Evolutionary conservation across 352 stramenopile species (phyloP).

Genomic region (Phytophthora citricola): DNA sequence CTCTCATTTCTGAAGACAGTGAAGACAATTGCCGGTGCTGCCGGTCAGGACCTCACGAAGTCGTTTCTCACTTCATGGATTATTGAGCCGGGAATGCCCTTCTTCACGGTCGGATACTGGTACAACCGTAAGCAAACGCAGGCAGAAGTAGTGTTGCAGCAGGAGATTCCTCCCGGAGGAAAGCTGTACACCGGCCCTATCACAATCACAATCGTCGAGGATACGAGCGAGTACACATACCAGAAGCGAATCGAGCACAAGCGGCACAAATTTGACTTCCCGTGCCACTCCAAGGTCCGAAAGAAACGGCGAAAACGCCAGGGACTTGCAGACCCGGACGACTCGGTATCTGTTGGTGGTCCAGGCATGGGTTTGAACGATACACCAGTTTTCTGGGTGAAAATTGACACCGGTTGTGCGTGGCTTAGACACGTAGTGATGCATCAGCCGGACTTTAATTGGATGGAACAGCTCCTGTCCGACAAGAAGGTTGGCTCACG

Average conservation of each 20-base stretch:
- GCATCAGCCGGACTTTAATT: constrained; percentile 90
- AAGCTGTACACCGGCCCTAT: constrained; percentile 85
- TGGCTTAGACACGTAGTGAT: constrained; percentile 88
- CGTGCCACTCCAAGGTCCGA: constrained; percentile 86
- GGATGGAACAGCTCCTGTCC: constrained; percentile 87
- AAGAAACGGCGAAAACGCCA: constrained; percentile 89
- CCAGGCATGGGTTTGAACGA: constrained; percentile 88
- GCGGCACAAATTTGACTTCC: constrained; percentile 88
- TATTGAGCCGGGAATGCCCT: constrained; percentile 81
- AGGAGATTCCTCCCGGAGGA: constrained; percentile 79
- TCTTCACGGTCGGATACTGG: constrained; percentile 89
- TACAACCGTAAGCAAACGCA: constrained; percentile 91
- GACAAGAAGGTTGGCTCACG: constrained; percentile 86
- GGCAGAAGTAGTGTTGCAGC: constrained; percentile 84
- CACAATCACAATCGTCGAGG: constrained; percentile 87
- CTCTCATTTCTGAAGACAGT: constrained; percentile 83
- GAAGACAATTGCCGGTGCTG: constrained; percentile 78
- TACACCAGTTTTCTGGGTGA: constrained; percentile 88
- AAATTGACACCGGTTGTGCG: constrained; percentile 79
- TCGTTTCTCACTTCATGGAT: constrained; percentile 87
- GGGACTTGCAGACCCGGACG: constrained; percentile 77
- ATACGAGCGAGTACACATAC: constrained; percentile 85
- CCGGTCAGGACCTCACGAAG: constrained; percentile 82
- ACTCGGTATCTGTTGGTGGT: constrained; percentile 78
- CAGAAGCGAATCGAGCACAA: constrained; percentile 85